A percentile compares a stretch with the other conserved stretches of the same genome.
These are phyloP conservation scores for Metschnikowia cubensis DNA, from an alignment of 805 yeast genomes.

Conservation along the genomic window DNA sequence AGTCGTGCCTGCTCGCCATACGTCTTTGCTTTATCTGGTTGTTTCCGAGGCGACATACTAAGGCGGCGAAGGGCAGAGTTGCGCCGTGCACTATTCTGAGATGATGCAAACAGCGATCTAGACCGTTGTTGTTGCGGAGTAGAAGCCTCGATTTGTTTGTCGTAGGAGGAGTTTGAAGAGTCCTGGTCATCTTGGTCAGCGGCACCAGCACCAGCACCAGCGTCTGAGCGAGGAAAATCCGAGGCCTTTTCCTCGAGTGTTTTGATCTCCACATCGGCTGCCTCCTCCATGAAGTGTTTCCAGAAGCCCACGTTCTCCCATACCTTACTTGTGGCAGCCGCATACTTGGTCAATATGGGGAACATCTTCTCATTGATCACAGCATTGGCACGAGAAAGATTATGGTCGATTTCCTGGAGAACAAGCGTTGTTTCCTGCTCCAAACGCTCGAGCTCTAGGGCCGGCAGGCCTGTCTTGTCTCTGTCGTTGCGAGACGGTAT, in stretches of 20 bases:
- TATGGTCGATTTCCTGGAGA: conserved; percentile 74
- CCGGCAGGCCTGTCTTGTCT: conserved; percentile 15
- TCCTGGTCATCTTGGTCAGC: not conserved
- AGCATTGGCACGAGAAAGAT: conserved; percentile 63
- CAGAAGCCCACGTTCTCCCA: conserved; percentile 70
- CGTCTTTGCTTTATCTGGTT: conserved; percentile 8
- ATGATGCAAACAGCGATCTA: conserved; percentile 6
- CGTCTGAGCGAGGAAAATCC: not conserved
- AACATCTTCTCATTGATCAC: conserved; percentile 63
- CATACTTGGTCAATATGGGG: conserved; percentile 63
- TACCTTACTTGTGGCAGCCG: conserved; percentile 52
- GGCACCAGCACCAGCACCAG: not conserved
- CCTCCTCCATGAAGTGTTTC: conserved; percentile 72
- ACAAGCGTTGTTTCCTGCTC: conserved; percentile 78
- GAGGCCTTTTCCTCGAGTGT: conserved; percentile 42
- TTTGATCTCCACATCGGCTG: conserved; percentile 61
- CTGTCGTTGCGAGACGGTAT: conserved; percentile 8
- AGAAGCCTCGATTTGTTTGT: conserved; percentile 10
- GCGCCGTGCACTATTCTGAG: conserved; percentile 2
- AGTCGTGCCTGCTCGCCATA: conserved; percentile 28
- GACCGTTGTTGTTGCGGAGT: conserved; percentile 9
- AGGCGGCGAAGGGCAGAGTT: conserved; percentile 4
- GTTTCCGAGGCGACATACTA: conserved; percentile 6
- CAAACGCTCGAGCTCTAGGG: conserved; percentile 50
- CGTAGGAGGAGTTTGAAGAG: not conserved